phyloP scores from a whole-genome alignment of 2,329 filamentous ascomycete species.

The Trichoderma simmonsii region DNA sequence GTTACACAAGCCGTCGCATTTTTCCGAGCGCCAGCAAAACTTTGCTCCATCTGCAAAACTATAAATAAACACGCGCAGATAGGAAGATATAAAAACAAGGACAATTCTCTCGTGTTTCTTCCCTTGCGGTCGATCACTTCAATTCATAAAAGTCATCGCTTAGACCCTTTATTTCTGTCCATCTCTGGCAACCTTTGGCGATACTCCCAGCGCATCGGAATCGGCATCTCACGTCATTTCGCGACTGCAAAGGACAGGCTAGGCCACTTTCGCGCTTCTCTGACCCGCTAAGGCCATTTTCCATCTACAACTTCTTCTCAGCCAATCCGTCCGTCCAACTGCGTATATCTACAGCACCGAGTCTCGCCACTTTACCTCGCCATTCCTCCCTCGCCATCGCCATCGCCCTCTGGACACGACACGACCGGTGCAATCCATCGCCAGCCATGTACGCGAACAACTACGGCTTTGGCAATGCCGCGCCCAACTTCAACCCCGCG shows the following conservation, averaged over 20 bases:
- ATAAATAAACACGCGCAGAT: background rate
- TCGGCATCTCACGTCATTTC: conserved; percentile 15
- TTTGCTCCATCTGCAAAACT: background rate
- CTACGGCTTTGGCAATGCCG: conserved; percentile 53
- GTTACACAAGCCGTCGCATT: background rate
- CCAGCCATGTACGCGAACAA: conserved; percentile 53
- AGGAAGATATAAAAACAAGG: background rate
- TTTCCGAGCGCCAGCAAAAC: background rate
- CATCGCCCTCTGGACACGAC: background rate
- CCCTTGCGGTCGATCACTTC: background rate
- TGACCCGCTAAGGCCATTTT: conserved; percentile 11
- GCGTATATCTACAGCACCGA: background rate
- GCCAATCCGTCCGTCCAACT: background rate
- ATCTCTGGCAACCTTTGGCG: background rate
- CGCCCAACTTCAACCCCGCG: conserved; percentile 50
- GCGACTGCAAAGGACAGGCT: conserved; percentile 1
- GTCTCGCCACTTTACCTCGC: background rate
- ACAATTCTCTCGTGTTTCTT: background rate
- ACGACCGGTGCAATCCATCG: background rate
- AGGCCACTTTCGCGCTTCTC: conserved; percentile 13
- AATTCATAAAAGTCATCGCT: background rate
- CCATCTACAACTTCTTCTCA: conserved; percentile 4
- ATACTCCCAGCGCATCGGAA: background rate
- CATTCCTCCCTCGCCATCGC: background rate
- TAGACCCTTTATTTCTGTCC: too few relatives aligned